Evolutionary conservation across 2,329 filamentous ascomycete species (phyloP).

Genomic region (Corynespora cassiicola): DNA sequence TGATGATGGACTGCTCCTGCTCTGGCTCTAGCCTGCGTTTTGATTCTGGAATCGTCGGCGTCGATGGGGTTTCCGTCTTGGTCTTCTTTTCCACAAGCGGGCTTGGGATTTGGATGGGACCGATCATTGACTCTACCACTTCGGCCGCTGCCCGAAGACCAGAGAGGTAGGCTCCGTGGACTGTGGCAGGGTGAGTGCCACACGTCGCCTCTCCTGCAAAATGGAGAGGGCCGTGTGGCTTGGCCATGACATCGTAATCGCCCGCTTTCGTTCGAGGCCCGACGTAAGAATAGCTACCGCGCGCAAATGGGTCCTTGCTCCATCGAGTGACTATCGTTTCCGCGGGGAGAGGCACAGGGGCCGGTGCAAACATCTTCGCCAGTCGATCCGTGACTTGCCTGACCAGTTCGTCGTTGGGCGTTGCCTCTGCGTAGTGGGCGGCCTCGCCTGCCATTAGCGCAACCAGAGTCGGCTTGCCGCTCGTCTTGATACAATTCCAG

Average conservation of each 20-base stretch:
- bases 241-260: slow-evolving; percentile 93
- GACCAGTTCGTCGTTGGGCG: slow-evolving; percentile 77
- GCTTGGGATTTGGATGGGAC: slow-evolving; percentile 75
- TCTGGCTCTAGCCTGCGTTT: slow-evolving; percentile 33
- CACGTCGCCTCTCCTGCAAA: slow-evolving; percentile 98
- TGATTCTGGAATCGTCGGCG: slow-evolving; percentile 16
- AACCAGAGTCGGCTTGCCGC: slow-evolving; percentile 82
- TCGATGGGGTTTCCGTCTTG: slow-evolving; percentile 28
- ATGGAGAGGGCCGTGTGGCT: slow-evolving; percentile 82
- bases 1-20: slow-evolving; percentile 22
- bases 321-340: slow-evolving; percentile 93
- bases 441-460: slow-evolving; percentile 96
- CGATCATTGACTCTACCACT: slow-evolving; percentile 79
- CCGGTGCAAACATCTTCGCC: slow-evolving; percentile 71
- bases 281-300: slow-evolving; percentile 94
- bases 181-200: slow-evolving; percentile 93
- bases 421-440: slow-evolving; percentile 83
- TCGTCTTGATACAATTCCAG: slow-evolving; percentile 93
- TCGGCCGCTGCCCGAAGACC: slow-evolving; percentile 89
- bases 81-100: slow-evolving; percentile 75
- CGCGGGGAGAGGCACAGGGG: slow-evolving; percentile 73
- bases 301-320: slow-evolving; percentile 88
- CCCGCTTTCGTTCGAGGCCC: slow-evolving; percentile 80
- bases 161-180: slow-evolving; percentile 94
- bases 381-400: slow-evolving; percentile 81